A percentile compares a stretch with the other conserved stretches of the same genome.
These are phyloP conservation scores for Solanum aculeatissimum DNA, from an alignment of 305 asterid genomes.

Conservation along the genomic window DNA sequence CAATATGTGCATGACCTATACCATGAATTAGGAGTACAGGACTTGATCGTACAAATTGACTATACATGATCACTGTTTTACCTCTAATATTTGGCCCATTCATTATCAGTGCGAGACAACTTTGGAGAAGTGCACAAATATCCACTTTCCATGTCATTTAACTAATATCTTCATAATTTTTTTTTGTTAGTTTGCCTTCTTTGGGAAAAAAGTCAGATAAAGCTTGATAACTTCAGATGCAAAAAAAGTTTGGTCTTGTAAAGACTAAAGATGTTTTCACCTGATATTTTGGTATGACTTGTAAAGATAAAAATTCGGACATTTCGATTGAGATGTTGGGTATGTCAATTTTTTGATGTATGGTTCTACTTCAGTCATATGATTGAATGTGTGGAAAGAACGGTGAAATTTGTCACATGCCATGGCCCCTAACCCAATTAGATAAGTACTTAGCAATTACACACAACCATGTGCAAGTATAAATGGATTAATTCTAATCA, in stretches of 20 bases:
- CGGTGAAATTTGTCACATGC: neutral
- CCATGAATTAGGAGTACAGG: conserved; percentile 85
- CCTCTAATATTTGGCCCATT: neutral
- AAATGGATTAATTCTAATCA: neutral
- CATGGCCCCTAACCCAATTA: neutral
- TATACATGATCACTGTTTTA: conserved; percentile 9
- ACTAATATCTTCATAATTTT: neutral
- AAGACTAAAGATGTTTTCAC: neutral
- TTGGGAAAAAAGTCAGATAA: neutral
- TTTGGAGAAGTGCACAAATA: neutral
- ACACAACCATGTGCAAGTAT: neutral
- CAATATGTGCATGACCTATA: conserved; percentile 66
- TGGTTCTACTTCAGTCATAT: neutral
- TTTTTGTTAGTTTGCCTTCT: neutral
- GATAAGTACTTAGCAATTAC: neutral
- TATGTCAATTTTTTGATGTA: neutral
- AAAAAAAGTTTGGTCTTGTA: neutral
- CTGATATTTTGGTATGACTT: neutral
- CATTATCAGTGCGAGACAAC: neutral
- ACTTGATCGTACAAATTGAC: conserved; percentile 64
- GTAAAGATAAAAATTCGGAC: neutral
- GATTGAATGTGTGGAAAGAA: neutral
- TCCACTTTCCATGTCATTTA: neutral
- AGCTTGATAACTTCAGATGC: neutral
- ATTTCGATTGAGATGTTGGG: neutral